Conservation (phyloP, 2,329 filamentous ascomycete genomes). For the Xylaria sp. region DNA sequence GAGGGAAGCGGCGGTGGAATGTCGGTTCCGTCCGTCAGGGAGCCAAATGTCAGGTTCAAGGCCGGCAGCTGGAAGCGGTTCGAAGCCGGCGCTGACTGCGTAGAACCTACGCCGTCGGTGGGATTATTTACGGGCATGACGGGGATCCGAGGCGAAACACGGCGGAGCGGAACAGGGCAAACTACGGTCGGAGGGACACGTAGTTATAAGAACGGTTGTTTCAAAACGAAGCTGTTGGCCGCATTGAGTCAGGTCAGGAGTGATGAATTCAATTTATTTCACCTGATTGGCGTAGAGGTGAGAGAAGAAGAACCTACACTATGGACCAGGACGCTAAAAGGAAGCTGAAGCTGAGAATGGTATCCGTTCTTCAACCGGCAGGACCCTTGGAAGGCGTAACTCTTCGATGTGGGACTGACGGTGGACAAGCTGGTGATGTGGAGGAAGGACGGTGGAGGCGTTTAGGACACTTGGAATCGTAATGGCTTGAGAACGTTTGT, state of each 20-base stretch:
- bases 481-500: not conserved
- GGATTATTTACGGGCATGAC: constrained; percentile 41
- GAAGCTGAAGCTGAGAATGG: constrained; percentile 23
- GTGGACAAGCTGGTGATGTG: not conserved
- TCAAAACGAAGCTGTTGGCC: constrained; percentile 23
- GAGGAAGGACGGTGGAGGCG: not conserved
- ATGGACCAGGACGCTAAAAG: constrained; percentile 27
- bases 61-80: constrained; percentile 66
- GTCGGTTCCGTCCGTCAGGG: constrained; percentile 68
- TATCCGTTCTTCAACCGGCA: constrained; percentile 14
- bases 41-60: constrained; percentile 67
- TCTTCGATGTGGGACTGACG: constrained; percentile 24
- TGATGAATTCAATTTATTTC: constrained; percentile 30
- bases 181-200: constrained; percentile 18
- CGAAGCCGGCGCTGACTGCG: constrained; percentile 36
- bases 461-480: not conserved
- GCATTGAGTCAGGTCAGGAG: constrained; percentile 36
- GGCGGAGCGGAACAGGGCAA: not conserved
- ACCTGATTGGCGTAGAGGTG: constrained; percentile 32
- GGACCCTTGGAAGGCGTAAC: constrained; percentile 26
- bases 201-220: constrained; percentile 9
- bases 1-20: constrained; percentile 69
- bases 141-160: constrained; percentile 3
- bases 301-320: constrained; percentile 30
- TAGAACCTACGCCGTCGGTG: constrained; percentile 40